Percentiles rank a stretch among this genome's conserved stretches.
Conservation (phyloP, 192 early-diverging fungal species). For the Oehlia diaphana region DNA sequence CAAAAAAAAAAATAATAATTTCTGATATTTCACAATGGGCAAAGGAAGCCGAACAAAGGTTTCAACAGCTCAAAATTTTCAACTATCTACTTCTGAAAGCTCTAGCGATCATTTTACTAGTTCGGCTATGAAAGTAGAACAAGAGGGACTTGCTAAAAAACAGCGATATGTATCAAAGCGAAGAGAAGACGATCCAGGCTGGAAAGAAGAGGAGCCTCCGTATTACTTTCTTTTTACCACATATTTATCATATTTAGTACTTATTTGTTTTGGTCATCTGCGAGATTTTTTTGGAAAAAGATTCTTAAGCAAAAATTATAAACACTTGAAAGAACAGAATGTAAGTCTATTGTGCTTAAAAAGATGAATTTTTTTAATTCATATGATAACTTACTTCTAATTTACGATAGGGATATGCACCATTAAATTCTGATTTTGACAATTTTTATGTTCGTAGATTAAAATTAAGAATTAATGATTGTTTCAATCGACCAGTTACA, state of each 20-base stretch:
- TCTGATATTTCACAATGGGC: background rate
- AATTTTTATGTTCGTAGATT: slow-evolving; percentile 93
- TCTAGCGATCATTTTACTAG: background rate
- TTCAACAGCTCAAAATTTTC: background rate
- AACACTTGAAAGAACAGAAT: slow-evolving; percentile 70
- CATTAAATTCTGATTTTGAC: slow-evolving; percentile 94
- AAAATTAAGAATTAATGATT: slow-evolving; percentile 80
- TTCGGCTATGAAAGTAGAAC: background rate
- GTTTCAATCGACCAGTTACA: slow-evolving; percentile 93
- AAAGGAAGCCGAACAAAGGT: slow-evolving; percentile 23
- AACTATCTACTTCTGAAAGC: background rate
- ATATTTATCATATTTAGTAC: slow-evolving; percentile 91
- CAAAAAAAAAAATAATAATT: too few species aligned
- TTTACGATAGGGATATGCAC: slow-evolving; percentile 76
- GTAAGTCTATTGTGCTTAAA: slow-evolving; percentile 37
- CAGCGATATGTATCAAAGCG: slow-evolving; percentile 25
- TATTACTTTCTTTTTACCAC: slow-evolving; percentile 86
- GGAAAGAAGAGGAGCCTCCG: slow-evolving; percentile 69
- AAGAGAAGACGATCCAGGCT: slow-evolving; percentile 30
- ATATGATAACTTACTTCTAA: background rate
- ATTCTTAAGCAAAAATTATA: slow-evolving; percentile 69
- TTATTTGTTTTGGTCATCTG: slow-evolving; percentile 91
- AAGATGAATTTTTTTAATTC: background rate
- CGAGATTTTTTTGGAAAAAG: slow-evolving; percentile 90
- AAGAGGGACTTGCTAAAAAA: background rate